Conservation (phyloP, 208 protist species). For the Borovskyia barvae region DNA sequence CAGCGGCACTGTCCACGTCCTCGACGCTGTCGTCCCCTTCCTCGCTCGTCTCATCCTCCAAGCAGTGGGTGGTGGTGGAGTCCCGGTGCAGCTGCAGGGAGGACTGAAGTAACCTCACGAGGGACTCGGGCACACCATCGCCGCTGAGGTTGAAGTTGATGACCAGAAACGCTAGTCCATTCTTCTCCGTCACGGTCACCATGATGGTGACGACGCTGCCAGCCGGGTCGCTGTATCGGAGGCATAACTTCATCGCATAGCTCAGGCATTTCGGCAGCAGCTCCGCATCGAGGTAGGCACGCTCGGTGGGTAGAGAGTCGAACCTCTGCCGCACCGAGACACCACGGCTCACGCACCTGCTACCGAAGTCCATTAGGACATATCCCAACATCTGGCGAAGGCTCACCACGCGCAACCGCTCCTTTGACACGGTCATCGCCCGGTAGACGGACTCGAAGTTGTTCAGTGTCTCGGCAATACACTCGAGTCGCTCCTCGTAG, state of each 20-base stretch:
- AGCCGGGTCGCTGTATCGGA: constrained; percentile 20
- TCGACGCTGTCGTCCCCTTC: constrained; percentile 16
- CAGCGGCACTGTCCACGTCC: constrained; percentile 4
- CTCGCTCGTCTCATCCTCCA: constrained; percentile 6
- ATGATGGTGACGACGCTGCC: constrained; percentile 53
- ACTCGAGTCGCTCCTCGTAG: constrained; percentile 61
- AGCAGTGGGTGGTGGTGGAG: constrained; percentile 5
- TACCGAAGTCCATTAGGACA: constrained; percentile 81
- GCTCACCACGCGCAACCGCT: constrained; percentile 71
- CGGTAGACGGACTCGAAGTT: constrained; percentile 74
- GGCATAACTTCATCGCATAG: constrained; percentile 66
- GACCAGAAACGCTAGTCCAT: constrained; percentile 79
- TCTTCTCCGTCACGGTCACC: constrained; percentile 61
- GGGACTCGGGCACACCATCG: constrained; percentile 45
- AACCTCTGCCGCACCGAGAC: constrained; percentile 71
- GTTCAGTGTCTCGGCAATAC: constrained; percentile 50
- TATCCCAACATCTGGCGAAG: constrained; percentile 81
- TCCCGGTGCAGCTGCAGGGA: constrained; percentile 8
- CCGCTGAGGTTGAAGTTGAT: constrained; percentile 75
- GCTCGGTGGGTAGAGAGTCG: constrained; percentile 56
- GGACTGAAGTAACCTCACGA: constrained; percentile 40
- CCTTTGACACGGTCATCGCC: constrained; percentile 69
- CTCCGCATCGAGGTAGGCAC: constrained; percentile 62
- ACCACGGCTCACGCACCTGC: constrained; percentile 60
- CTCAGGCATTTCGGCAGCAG: constrained; percentile 74